Evolutionary conservation across 2,329 filamentous ascomycete species (phyloP).

Genomic region (Hypoxylon sp.): DNA sequence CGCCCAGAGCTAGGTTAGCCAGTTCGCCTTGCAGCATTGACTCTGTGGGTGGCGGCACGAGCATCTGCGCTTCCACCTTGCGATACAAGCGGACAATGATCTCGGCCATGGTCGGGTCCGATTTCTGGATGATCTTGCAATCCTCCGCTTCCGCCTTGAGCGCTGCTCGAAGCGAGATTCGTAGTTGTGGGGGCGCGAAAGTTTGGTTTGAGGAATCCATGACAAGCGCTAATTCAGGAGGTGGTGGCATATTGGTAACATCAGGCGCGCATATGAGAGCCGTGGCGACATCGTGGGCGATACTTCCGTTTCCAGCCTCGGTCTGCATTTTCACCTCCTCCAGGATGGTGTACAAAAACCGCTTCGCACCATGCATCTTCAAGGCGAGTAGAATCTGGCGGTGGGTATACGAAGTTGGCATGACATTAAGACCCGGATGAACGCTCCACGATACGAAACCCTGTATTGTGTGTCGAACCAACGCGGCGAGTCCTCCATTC

Average conservation of each 20-base stretch:
- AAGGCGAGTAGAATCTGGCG: constrained; percentile 75
- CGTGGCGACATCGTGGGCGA: constrained; percentile 78
- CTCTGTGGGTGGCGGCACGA: constrained; percentile 55
- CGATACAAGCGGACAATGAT: constrained; percentile 74
- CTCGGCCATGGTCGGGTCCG: constrained; percentile 72
- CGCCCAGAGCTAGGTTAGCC: constrained; percentile 57
- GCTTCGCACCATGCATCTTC: constrained; percentile 73
- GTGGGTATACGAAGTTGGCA: constrained; percentile 79
- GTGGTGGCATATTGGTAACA: constrained; percentile 61
- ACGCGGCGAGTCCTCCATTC: constrained; percentile 69
- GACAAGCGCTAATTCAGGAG: constrained; percentile 52
- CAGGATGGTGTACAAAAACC: constrained; percentile 73
- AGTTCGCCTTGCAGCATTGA: constrained; percentile 62
- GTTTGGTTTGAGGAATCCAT: constrained; percentile 56
- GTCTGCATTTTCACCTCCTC: constrained; percentile 77
- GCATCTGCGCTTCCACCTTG: constrained; percentile 76
- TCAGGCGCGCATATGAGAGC: constrained; percentile 79
- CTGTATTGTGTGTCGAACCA: constrained; percentile 73
- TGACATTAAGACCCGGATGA: constrained; percentile 67
- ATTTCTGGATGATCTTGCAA: constrained; percentile 69
- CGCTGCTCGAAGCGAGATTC: constrained; percentile 71
- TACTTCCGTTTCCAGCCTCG: constrained; percentile 69
- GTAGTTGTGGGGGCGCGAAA: constrained; percentile 59
- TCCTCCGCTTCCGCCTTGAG: constrained; percentile 71
- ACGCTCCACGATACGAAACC: constrained; percentile 77